A percentile compares a stretch with the other conserved stretches of the same genome.
Evolutionary conservation across 129 eudicot species (phyloP).

Genomic region (Chrysanthemum makinoi): DNA sequence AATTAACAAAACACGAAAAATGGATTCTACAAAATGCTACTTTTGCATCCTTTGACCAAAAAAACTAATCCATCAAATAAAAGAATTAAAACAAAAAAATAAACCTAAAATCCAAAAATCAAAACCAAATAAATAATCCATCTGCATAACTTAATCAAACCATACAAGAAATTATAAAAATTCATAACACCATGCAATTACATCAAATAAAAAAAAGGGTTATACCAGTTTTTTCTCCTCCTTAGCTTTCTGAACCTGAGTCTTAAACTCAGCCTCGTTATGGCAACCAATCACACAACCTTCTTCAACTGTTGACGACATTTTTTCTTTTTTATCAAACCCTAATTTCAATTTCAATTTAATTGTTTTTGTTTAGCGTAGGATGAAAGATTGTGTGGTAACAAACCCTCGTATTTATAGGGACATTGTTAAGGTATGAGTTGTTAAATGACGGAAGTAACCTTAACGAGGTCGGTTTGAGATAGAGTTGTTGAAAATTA

Average conservation of each 20-base stretch:
- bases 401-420: conserved; percentile 19
- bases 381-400: background rate
- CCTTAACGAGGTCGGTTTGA: background rate
- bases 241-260: conserved; percentile 37
- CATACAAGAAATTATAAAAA: too few species aligned
- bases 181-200: too few species aligned
- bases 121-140: too few species aligned
- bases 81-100: background rate
- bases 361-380: background rate
- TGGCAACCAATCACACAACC: conserved; percentile 71
- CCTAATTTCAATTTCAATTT: conserved; percentile 16
- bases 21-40: background rate
- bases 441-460: background rate
- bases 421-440: background rate
- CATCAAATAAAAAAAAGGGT: background rate
- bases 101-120: too few species aligned
- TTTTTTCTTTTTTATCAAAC: conserved; percentile 2
- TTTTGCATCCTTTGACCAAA: too few species aligned
- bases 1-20: background rate
- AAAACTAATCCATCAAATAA: too few species aligned
- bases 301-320: conserved; percentile 43
- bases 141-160: too few species aligned
- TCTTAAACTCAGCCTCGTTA: conserved; percentile 48
- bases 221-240: conserved; percentile 32
- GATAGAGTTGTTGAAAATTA: background rate